Percentiles rank a stretch among this genome's conserved stretches.
These are phyloP conservation scores for Termitomyces sp. DNA, from an alignment of 768 basidiomycete species.

Conservation along the genomic window DNA sequence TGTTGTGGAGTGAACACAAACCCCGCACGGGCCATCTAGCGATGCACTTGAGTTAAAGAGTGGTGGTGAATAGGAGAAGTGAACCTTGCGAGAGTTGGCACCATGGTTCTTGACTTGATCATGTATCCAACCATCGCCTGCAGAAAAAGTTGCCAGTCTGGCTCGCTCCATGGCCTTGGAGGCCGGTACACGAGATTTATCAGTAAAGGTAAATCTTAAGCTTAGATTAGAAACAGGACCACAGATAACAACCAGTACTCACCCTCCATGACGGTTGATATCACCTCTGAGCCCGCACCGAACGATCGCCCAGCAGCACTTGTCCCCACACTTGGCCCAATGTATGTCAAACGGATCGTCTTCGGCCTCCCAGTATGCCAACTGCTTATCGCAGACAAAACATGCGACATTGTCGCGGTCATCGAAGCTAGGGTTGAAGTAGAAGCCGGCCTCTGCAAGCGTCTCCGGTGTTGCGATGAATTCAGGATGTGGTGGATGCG, in stretches of 20 bases:
- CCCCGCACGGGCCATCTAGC: conserved; percentile 85
- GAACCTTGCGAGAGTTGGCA: conserved; percentile 70
- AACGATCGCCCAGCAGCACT: conserved; percentile 79
- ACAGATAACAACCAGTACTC: background rate
- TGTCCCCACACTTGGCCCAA: conserved; percentile 57
- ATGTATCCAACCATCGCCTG: conserved; percentile 63
- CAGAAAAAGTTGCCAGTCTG: conserved; percentile 61
- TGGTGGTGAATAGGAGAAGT: background rate
- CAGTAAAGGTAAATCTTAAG: conserved; percentile 54
- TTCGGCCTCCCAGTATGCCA: conserved; percentile 79
- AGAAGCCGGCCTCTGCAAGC: conserved; percentile 90
- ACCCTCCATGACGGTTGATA: conserved; percentile 56
- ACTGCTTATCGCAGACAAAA: conserved; percentile 77
- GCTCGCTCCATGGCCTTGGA: conserved; percentile 71
- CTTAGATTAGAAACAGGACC: conserved; percentile 6
- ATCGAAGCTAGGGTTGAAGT: conserved; percentile 65
- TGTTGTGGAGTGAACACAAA: conserved; percentile 77
- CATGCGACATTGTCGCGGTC: conserved; percentile 78
- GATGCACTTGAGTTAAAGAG: background rate
- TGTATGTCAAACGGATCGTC: conserved; percentile 91
- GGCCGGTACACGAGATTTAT: conserved; percentile 62
- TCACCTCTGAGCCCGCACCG: conserved; percentile 68
- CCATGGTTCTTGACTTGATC: conserved; percentile 59
- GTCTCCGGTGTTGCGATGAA: conserved; percentile 69
- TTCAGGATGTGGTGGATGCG: conserved; percentile 50